Evolutionary conservation across 441 rosid species (phyloP), one percentile per base, ranked within the genome.

Genomic region (Melastoma candidum): DNA sequence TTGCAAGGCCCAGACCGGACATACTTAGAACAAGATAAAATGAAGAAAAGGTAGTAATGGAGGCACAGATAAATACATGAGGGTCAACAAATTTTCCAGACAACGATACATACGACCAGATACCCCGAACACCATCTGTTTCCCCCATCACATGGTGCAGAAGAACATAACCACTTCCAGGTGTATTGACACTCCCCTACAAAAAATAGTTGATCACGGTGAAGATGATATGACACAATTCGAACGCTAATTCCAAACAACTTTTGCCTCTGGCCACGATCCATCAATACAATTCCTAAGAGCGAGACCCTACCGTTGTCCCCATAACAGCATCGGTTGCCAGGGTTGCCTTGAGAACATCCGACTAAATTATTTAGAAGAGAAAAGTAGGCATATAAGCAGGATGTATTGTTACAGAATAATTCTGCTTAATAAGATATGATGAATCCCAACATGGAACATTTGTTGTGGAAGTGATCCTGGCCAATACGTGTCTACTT

Each of bases 121-220:
- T 64, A 63, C 88, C 90, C 63, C 67, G 83, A 65, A 77, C 85
- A 51, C 90, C 89, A 56, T 87, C 81, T 44, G 95, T 81, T 76
- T 85, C 98, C 70, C 98, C 98, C 98, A 90, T 87, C 69, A 87
- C 81, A 58, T 90, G 98, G 77, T 90, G 98, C 61, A 90, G 84
- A 74, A 90, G 73, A 50, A 90, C 96, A 70, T 90, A 90, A 68
- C 98, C 98, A 76, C 90, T 85, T 53, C 96, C 98, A 45, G 95
- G 89, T 50, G 96, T 76, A 53, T 63, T 70, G 43, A 77, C 69
- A 51, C 85, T 77, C 27, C 71, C 88, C 96, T 90, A 77, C 60
- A 61, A 44, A 39, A 65, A 4, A 68, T 59, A 46, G 44, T 46
- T 63, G 12, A n/a, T n/a, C n/a, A n/a, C 29, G 29, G 9, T 13